Evolutionary conservation across 2,329 filamentous ascomycete species (phyloP).

Genomic region (Curvularia eragrostidis): DNA sequence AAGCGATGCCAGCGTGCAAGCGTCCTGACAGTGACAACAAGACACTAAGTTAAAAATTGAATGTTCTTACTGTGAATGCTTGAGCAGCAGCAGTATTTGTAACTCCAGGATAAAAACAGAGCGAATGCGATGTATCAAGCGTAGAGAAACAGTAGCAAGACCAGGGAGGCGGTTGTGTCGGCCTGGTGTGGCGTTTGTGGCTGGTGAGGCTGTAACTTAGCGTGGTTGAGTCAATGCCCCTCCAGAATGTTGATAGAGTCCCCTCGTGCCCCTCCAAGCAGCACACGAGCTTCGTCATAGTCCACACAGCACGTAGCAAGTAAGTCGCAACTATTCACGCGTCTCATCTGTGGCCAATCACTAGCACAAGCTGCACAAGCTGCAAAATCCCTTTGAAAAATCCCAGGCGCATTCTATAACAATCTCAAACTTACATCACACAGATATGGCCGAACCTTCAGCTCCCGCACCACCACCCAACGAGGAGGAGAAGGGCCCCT

Average conservation of each 20-base stretch:
- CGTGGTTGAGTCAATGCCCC: conserved; percentile 34
- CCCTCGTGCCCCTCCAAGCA: conserved; percentile 19
- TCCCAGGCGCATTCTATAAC: not conserved
- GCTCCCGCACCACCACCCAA: conserved; percentile 24
- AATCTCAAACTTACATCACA: conserved; percentile 6
- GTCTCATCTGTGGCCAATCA: not conserved
- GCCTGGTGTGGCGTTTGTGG: conserved; percentile 23
- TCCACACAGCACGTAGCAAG: conserved; percentile 3
- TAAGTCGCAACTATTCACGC: conserved; percentile 2
- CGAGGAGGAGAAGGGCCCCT: conserved; percentile 49
- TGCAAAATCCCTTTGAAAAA: not conserved
- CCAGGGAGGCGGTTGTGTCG: not conserved
- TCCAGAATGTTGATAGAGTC: conserved; percentile 21
- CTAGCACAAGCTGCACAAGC: not conserved
- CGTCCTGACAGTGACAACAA: not conserved
- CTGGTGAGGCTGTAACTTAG: conserved; percentile 18
- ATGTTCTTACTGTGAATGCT: no score
- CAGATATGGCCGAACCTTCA: conserved; percentile 36
- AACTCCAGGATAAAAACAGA: not conserved
- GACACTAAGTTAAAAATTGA: not conserved
- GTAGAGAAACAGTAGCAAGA: not conserved
- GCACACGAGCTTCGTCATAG: conserved; percentile 20
- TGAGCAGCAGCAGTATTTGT: not conserved
- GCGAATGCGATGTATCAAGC: not conserved
- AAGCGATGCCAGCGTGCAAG: not conserved